Evolutionary conservation across 2,329 filamentous ascomycete species (phyloP).

Genomic region (Diplodia corticola): DNA sequence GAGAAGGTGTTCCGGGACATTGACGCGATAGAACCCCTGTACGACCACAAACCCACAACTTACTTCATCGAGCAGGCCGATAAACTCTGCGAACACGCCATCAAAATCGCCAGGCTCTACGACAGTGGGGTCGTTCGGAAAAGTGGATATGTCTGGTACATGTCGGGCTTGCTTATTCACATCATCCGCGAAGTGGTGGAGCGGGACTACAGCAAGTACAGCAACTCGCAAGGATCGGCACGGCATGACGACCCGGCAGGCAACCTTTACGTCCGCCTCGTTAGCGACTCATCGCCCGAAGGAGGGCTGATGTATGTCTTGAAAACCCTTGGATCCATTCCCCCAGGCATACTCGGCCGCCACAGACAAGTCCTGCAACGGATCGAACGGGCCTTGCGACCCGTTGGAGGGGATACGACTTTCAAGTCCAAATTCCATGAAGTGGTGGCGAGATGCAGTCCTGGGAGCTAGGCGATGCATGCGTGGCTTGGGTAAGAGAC

Average conservation of each 20-base stretch:
- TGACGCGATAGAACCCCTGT: constrained; percentile 37
- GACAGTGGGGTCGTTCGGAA: constrained; percentile 26
- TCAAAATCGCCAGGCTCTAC: constrained; percentile 34
- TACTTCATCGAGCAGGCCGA: constrained; percentile 36
- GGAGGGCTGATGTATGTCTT: background rate
- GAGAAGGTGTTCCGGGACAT: constrained; percentile 34
- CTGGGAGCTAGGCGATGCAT: background rate
- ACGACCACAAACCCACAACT: constrained; percentile 20
- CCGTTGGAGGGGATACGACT: background rate
- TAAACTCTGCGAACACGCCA: constrained; percentile 33
- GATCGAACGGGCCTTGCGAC: background rate
- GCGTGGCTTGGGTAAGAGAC: background rate
- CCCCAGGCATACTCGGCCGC: background rate
- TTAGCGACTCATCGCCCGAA: background rate
- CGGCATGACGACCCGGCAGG: constrained; percentile 20
- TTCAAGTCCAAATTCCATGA: background rate
- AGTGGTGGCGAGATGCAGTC: background rate
- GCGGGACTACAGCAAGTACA: constrained; percentile 37
- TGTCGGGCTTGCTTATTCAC: constrained; percentile 34
- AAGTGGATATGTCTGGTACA: constrained; percentile 26
- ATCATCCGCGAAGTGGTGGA: constrained; percentile 37
- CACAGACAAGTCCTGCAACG: background rate
- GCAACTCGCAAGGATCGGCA: constrained; percentile 29
- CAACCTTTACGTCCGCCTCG: constrained; percentile 16
- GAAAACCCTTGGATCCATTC: background rate